These are phyloP conservation scores for Thermoascus crustaceus DNA, from an alignment of 2,329 filamentous ascomycete species.

Conservation along the genomic window DNA sequence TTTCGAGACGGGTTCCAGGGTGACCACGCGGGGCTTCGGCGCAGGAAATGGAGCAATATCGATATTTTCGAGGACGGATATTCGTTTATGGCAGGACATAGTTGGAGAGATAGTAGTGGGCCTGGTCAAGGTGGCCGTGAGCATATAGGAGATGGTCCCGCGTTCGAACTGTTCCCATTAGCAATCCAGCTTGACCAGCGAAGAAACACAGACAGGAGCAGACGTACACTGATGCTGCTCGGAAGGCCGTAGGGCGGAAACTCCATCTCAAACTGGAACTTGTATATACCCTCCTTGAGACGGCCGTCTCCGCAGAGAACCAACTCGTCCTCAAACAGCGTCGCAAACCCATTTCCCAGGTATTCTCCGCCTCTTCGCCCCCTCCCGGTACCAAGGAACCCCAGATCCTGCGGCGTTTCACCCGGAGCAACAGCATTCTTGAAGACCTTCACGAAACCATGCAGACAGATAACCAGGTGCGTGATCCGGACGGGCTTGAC, in stretches of 20 bases:
- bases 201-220: slow-evolving; percentile 6
- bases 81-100: slow-evolving; percentile 68
- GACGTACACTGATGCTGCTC: slow-evolving; percentile 88
- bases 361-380: slow-evolving; percentile 47
- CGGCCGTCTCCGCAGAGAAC: slow-evolving; percentile 58
- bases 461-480: slow-evolving; percentile 54
- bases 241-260: slow-evolving; percentile 54
- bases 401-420: slow-evolving; percentile 43
- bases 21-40: slow-evolving; percentile 74
- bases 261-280: slow-evolving; percentile 56
- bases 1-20: slow-evolving; percentile 76
- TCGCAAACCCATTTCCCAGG: slow-evolving; percentile 56
- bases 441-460: slow-evolving; percentile 58
- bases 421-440: slow-evolving; percentile 52
- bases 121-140: slow-evolving; percentile 81
- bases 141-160: slow-evolving; percentile 83
- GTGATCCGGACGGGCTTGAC: slow-evolving; percentile 54
- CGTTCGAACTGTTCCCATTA: slow-evolving; percentile 67
- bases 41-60: slow-evolving; percentile 69
- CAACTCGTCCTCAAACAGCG: slow-evolving; percentile 57
- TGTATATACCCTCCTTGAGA: slow-evolving; percentile 55
- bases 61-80: slow-evolving; percentile 71
- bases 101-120: slow-evolving; percentile 79
- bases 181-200: slow-evolving; percentile 7
- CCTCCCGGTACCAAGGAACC: slow-evolving; percentile 46